phyloP scores from a whole-genome alignment of 192 early-diverging fungal species.

The Physocladia obscura region DNA sequence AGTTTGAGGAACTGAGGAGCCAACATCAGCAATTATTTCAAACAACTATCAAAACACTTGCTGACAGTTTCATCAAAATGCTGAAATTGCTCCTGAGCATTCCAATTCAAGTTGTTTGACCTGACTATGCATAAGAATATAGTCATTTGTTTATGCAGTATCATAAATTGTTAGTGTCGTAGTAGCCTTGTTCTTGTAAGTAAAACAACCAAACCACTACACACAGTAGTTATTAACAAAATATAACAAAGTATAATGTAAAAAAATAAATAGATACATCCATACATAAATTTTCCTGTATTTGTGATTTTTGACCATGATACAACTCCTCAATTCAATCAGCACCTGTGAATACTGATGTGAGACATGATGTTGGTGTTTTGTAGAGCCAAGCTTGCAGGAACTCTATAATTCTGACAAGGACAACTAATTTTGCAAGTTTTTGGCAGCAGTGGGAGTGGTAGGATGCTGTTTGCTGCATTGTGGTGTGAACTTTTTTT shows the following conservation, averaged over 20 bases:
- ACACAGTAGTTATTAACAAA: not conserved
- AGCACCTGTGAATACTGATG: not conserved
- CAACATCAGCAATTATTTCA: not conserved
- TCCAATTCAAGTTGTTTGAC: not conserved
- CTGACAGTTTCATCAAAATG: not conserved
- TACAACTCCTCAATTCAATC: not conserved
- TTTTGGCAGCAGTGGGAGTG: not conserved
- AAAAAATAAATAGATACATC: not conserved
- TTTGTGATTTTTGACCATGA: not conserved
- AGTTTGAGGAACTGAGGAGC: not conserved
- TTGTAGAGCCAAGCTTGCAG: not conserved
- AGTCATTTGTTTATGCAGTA: not conserved
- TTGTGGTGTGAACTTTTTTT: too few relatives aligned
- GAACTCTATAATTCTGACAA: not conserved
- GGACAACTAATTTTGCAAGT: not conserved
- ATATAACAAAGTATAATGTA: not conserved
- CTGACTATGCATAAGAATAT: constrained; percentile 9
- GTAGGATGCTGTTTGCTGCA: not conserved
- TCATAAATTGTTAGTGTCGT: not conserved
- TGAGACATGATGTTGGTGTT: not conserved
- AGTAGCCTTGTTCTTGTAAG: not conserved
- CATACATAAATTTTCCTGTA: not conserved
- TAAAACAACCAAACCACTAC: not conserved
- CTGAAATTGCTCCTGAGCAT: constrained; percentile 5
- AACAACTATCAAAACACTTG: not conserved